phyloP scores from a whole-genome alignment of 495 filamentous ascomycete genomes.

The Aspergillus bridgeri region DNA sequence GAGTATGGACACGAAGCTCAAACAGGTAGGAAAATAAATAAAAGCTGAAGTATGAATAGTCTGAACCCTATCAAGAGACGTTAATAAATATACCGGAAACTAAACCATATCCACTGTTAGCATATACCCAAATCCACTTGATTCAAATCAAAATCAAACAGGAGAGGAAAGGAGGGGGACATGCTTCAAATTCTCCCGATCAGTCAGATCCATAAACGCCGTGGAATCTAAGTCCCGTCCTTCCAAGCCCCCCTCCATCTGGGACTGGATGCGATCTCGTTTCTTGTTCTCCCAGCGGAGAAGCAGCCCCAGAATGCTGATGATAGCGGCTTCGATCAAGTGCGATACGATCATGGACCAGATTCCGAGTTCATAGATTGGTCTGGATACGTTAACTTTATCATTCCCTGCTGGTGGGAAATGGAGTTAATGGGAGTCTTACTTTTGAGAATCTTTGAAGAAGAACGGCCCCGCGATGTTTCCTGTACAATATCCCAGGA shows the following conservation, averaged over 20 bases:
- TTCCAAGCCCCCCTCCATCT: conserved; percentile 45
- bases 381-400: conserved; percentile 23
- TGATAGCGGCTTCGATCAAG: conserved; percentile 49
- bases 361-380: conserved; percentile 55
- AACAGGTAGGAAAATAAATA: too few species aligned
- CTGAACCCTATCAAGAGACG: too few species aligned
- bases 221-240: conserved; percentile 52
- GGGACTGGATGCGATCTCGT: conserved; percentile 50
- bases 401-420: not conserved
- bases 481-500: conserved; percentile 50
- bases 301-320: conserved; percentile 43
- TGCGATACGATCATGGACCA: conserved; percentile 63
- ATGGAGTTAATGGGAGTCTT: conserved; percentile 4
- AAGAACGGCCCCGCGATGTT: conserved; percentile 61
- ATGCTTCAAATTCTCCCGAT: conserved; percentile 56
- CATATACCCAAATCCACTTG: not conserved
- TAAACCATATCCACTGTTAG: conserved; percentile 9
- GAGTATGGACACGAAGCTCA: too few species aligned
- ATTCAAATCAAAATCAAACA: not conserved
- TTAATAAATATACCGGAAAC: conserved; percentile 39
- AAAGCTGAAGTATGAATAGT: too few species aligned
- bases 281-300: conserved; percentile 55
- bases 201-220: conserved; percentile 59
- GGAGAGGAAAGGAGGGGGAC: not conserved
- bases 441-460: conserved; percentile 54